Percentiles rank a stretch among this genome's conserved stretches.
Conservation (phyloP, 2,329 filamentous ascomycete species). For the Diplodia mutila region DNA sequence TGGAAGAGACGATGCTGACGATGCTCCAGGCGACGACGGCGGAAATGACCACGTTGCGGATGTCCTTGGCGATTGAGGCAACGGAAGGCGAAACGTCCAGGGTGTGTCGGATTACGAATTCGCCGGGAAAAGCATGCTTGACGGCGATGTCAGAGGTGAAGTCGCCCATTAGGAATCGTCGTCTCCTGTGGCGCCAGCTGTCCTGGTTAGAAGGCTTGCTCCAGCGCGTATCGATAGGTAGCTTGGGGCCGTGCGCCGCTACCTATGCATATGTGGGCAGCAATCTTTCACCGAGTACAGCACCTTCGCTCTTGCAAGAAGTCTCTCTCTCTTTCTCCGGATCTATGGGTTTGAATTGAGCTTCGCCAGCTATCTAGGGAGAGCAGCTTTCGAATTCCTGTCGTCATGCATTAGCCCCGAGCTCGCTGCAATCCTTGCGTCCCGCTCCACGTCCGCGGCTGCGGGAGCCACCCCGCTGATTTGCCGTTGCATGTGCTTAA, state of each 20-base stretch:
- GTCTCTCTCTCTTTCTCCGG: background rate
- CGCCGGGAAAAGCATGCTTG: slow-evolving; percentile 25
- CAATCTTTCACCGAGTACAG: background rate
- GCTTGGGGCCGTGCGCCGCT: slow-evolving; percentile 11
- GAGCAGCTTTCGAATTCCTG: background rate
- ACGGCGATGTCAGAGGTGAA: slow-evolving; percentile 23
- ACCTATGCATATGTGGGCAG: background rate
- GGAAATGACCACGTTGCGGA: slow-evolving; percentile 55
- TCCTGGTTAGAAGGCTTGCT: slow-evolving; percentile 8
- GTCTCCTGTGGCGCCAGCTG: slow-evolving; percentile 22
- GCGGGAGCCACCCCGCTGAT: slow-evolving; percentile 5
- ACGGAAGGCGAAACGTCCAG: slow-evolving; percentile 56
- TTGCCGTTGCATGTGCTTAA: slow-evolving; percentile 2
- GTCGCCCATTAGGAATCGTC: slow-evolving; percentile 10
- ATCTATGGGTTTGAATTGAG: background rate
- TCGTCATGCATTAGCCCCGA: slow-evolving; percentile 19
- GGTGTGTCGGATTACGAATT: slow-evolving; percentile 53
- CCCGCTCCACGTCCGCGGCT: slow-evolving; percentile 11
- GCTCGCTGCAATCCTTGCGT: slow-evolving; percentile 21
- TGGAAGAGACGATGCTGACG: slow-evolving; percentile 37
- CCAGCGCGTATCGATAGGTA: slow-evolving; percentile 20
- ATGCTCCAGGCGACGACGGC: slow-evolving; percentile 54
- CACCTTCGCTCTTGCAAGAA: background rate
- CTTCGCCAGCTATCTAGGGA: background rate
- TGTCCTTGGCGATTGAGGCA: slow-evolving; percentile 54